These are phyloP conservation scores for Podospora pseudocomata DNA, from an alignment of 495 filamentous ascomycete genomes.

Conservation along the genomic window DNA sequence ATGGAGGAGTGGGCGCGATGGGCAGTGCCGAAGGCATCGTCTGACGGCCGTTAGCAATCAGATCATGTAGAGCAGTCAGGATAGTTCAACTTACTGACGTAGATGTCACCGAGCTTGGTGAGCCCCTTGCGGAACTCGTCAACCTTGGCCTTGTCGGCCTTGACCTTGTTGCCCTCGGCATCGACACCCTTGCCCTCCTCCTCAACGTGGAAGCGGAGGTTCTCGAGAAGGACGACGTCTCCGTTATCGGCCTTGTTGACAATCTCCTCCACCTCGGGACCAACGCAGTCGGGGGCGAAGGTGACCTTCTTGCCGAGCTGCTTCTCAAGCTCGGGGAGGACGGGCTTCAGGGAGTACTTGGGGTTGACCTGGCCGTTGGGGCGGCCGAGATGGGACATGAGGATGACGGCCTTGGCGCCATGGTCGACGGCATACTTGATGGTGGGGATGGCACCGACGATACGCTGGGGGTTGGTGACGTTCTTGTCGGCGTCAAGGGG, in stretches of 20 bases:
- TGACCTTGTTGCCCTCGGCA: conserved; percentile 90
- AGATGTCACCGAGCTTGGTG: conserved; percentile 92
- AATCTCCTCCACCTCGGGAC: conserved; percentile 79
- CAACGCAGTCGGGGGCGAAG: conserved; percentile 90
- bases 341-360: conserved; percentile 93
- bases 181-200: conserved; percentile 96
- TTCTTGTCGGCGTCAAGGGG: conserved; percentile 86
- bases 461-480: conserved; percentile 97
- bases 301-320: conserved; percentile 76
- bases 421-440: conserved; percentile 97
- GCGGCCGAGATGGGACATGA: conserved; percentile 98
- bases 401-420: conserved; percentile 88
- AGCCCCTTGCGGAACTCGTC: conserved; percentile 91
- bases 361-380: conserved; percentile 83
- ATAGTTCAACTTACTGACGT: conserved; percentile 72
- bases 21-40: conserved; percentile 98
- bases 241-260: conserved; percentile 82
- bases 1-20: conserved; percentile 98
- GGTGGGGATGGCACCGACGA: conserved; percentile 92
- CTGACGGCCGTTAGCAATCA: conserved; percentile 39
- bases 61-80: neutral
- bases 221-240: conserved; percentile 88
- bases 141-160: conserved; percentile 90
- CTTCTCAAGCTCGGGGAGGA: conserved; percentile 88
- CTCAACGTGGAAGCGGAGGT: conserved; percentile 94